Percentiles rank a stretch among this genome's conserved stretches.
Evolutionary conservation across 2,329 filamentous ascomycete genomes (phyloP).

Genomic region (Cytospora schulzeri): DNA sequence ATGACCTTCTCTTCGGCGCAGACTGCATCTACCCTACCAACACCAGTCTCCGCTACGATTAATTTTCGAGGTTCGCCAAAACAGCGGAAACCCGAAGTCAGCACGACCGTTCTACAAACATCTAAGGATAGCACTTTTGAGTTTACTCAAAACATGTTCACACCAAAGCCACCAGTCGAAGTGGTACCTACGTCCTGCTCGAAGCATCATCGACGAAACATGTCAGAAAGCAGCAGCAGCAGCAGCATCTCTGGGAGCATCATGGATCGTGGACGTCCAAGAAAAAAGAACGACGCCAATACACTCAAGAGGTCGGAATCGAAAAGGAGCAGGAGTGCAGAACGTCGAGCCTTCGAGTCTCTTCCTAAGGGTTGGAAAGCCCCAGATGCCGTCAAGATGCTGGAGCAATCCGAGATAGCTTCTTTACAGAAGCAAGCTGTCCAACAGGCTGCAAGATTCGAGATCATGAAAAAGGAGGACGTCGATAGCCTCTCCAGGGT

Average conservation of each 20-base stretch:
- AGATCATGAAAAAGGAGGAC: slow-evolving; percentile 63
- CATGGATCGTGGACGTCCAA: slow-evolving; percentile 63
- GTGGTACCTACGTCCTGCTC: slow-evolving; percentile 31
- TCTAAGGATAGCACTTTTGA: slow-evolving; percentile 36
- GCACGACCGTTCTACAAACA: slow-evolving; percentile 32
- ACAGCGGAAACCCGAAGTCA: slow-evolving; percentile 44
- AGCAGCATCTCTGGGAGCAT: slow-evolving; percentile 58
- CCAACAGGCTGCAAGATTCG: slow-evolving; percentile 64
- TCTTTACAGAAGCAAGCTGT: slow-evolving; percentile 62
- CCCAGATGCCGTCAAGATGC: slow-evolving; percentile 50
- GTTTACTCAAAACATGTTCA: slow-evolving; percentile 27
- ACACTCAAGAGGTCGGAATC: slow-evolving; percentile 43
- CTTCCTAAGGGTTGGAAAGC: slow-evolving; percentile 62
- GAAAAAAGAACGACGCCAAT: slow-evolving; percentile 51
- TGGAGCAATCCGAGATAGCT: slow-evolving; percentile 52
- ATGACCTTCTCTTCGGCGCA: slow-evolving; percentile 35
- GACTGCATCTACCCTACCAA: slow-evolving; percentile 46
- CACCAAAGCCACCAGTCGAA: slow-evolving; percentile 39
- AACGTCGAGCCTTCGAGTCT: slow-evolving; percentile 60
- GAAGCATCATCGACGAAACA: slow-evolving; percentile 51
- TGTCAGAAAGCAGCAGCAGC: slow-evolving; percentile 59
- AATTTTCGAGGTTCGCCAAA: slow-evolving; percentile 48
- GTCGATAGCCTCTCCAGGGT: slow-evolving; percentile 68
- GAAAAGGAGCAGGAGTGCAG: slow-evolving; percentile 51
- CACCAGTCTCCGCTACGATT: slow-evolving; percentile 52